Evolutionary conservation across 768 basidiomycete genomes (phyloP).

Genomic region (Lyophyllum semitale): DNA sequence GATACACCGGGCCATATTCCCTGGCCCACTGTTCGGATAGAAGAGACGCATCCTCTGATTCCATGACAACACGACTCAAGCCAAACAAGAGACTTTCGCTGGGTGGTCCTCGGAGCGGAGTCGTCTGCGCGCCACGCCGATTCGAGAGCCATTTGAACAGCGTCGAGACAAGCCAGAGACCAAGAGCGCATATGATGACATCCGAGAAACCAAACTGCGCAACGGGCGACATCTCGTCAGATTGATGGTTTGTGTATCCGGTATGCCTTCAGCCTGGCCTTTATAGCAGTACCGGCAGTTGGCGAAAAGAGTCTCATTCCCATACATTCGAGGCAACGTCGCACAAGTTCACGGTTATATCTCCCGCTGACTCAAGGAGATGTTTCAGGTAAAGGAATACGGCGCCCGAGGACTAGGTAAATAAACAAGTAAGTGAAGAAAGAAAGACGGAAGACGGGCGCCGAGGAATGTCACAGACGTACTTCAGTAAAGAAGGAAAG

Average conservation of each 20-base stretch:
- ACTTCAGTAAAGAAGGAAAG: not conserved
- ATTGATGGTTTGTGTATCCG: not conserved
- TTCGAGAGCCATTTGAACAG: not conserved
- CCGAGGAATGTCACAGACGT: not conserved
- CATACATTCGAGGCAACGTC: too few relatives aligned
- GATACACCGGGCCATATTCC: slow-evolving; percentile 48
- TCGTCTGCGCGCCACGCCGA: slow-evolving; percentile 19
- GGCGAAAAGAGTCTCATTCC: too few relatives aligned
- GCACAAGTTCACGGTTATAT: too few relatives aligned
- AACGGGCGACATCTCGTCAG: slow-evolving; percentile 3
- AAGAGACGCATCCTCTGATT: slow-evolving; percentile 27
- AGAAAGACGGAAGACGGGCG: not conserved
- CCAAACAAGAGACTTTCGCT: slow-evolving; percentile 46
- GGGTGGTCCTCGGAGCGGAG: slow-evolving; percentile 43
- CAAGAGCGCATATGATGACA: slow-evolving; percentile 3
- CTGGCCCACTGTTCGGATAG: slow-evolving; percentile 49
- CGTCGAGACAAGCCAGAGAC: slow-evolving; percentile 6
- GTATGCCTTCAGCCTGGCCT: not conserved
- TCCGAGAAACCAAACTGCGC: slow-evolving; percentile 7
- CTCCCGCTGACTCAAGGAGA: too few relatives aligned
- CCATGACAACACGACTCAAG: slow-evolving; percentile 25
- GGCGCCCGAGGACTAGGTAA: not conserved
- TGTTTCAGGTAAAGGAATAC: not conserved
- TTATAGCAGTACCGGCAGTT: not conserved
- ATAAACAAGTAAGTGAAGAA: not conserved